phyloP scores from a whole-genome alignment of 768 basidiomycete species.

The Leccinum ochraceum region DNA sequence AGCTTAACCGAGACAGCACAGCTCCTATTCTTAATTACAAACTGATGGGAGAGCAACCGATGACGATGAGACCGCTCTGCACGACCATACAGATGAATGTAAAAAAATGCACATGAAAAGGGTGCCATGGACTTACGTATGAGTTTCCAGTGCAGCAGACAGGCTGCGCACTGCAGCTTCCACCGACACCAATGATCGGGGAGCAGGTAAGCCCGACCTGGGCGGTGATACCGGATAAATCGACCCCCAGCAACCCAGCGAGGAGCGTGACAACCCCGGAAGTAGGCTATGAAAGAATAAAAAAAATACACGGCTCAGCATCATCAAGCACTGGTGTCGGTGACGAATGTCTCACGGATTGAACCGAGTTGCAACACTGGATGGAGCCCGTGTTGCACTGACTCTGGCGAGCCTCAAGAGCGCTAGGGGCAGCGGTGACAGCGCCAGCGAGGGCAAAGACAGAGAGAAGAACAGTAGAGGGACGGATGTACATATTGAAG shows the following conservation, averaged over 20 bases:
- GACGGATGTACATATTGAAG: not conserved
- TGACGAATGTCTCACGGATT: not conserved
- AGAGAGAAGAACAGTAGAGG: not conserved
- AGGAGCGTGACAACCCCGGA: not conserved
- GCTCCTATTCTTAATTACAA: not conserved
- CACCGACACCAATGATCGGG: not conserved
- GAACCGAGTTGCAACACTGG: not conserved
- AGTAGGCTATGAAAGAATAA: not conserved
- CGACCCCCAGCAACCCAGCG: not conserved
- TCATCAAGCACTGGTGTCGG: not conserved
- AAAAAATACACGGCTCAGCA: not conserved
- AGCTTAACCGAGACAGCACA: too few relatives aligned
- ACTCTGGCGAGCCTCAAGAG: not conserved
- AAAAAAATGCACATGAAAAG: not conserved
- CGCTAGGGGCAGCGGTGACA: not conserved
- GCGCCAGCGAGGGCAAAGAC: not conserved
- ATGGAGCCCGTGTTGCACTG: not conserved
- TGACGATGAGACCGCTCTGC: not conserved
- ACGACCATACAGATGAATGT: not conserved
- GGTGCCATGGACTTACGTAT: not conserved
- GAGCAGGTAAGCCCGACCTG: not conserved
- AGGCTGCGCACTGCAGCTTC: not conserved
- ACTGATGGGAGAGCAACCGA: constrained; percentile 4
- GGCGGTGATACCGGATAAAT: not conserved
- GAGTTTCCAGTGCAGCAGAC: constrained; percentile 6